Evolutionary conservation across 164 flowering plant genomes (phyloP), one percentile per base, ranked within the genome.

Genomic region (Pachysandra terminalis): DNA sequence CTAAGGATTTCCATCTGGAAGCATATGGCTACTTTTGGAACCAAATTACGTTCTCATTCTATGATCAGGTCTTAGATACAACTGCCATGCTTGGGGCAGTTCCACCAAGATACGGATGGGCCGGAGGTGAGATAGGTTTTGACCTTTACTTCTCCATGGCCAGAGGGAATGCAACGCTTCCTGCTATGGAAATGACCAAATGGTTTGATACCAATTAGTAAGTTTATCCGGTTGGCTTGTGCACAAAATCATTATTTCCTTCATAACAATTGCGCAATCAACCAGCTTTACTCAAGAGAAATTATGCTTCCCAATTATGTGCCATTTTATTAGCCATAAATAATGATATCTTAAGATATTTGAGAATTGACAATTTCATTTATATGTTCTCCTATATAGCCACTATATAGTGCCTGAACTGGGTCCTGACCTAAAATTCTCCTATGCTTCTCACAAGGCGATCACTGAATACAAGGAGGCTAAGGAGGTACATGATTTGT

Each of bases 171-270:
- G 70, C 73, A 23, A 61, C 37, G 6, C 66, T 65, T 69, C 73
- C 73, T 74, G 77, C 77, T 19, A 74, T 74, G 77, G 77, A 74
- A 74, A 74, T 74, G 77, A 74, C 77, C 57, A 74, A 74, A 71
- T 74, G 77, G 77, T 74, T 74, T 61, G 77, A 74, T 49, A 74
- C 77, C 54, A 74, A 74, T 66, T 74, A 74, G 76, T 74, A 68
- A 74, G 76, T 68, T 19, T n/a, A 35, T 35, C 19, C 4, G 32
- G 56, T 70, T 63, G 27, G 54, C 10, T 35, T 24, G 15, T 27
- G 41, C 28, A 23, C 12, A 27, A 22, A n/a, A 19, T n/a, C 27
- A n/a, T 25, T 1, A 19, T 25, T 63, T 32, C 9, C 32, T 3
- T 54, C 6, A 17, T 48, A 35, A 17, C 59, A 21, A n/a, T 13